Evolutionary conservation across 208 protist species (phyloP), one percentile per base, ranked within the genome.

Genomic region (Leishmania braziliensis): DNA sequence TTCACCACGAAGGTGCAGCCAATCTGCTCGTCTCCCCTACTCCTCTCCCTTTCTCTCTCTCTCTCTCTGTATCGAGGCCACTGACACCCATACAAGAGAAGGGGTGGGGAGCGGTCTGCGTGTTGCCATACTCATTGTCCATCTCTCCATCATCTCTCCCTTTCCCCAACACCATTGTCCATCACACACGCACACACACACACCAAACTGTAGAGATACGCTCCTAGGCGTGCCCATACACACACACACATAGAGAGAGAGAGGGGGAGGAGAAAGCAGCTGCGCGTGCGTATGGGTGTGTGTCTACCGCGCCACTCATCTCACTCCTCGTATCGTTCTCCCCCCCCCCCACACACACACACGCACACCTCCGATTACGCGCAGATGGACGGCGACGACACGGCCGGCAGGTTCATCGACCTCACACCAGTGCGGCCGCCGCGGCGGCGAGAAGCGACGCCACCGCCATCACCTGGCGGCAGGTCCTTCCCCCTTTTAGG

Each of bases 371-470:
- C 5, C 36, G 72, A 9, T 39, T 20, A 36, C 26, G 10, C 54
- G 36, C 46, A 23, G 68, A 92, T 94, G 90, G 87, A 92, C 63
- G 75, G 68, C 26, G 88, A 89, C 4, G 78, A 85, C 62, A 12
- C 46, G 0, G 53, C 39, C 26, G 56, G 53, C 36, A 20, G 50
- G 23, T 82, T 94, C 29, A 85, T 94, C 50, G 90, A 94, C 48
- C 80, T 94, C 54, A 94, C 90, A 12, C 90, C 90, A 2, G 71
- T 92, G 66, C 86, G 90, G 10, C 90, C 90, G 20, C 82, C 81
- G 73, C 86, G 87, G 48, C 71, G 68, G 29, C 86, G 79, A 58
- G 78, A 73, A 46, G 79, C 66, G 46, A 78, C 74, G 18, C 74
- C 75, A 26, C 56, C 56, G 12, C 56, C 54, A 68, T 18, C 75